Base-by-base conservation (phyloP, 2,329 filamentous ascomycete species). In the Cercospora beticola region DNA sequence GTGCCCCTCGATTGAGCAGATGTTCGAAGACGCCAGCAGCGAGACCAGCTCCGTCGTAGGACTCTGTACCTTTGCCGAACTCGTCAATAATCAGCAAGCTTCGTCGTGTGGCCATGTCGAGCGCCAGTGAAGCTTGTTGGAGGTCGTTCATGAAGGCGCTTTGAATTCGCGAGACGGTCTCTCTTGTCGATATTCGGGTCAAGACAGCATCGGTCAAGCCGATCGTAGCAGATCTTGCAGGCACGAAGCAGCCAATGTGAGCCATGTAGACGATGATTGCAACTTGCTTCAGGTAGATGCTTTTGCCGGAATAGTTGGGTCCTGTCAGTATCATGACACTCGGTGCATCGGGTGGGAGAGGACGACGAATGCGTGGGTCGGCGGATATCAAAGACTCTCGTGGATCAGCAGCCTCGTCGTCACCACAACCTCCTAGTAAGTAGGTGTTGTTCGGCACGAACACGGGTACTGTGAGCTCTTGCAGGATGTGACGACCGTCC, bases 241-340 rank as follows among this genome's bases (percentile, higher is more conserved):
- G 94, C 1, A 99, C 92, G 77, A 92, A 98, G 78, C 93, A 94
- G 62, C 95, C 95, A 64, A 97, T 87, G 76, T 99, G 95, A 0
- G 95, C 92, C 79, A 99, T 86, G 77, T 95, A 97, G 14, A 97
- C 89, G 68, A 97, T 95, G 61, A 97, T 82, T 4, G 94, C 95
- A 33, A 92, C 88, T 78, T 99, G 94, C 79, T 97, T 99, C 77
- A 98, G 85, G 79, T 97, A 98, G 0, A 98, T 88, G 74, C 93
- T 98, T 79, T 99, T 99, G 0, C 95, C 95, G 0, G 95, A 98
- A 78, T 95, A 96, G 74, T 99, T 99, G 4, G 95, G 94, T 0
- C 95, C 95, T 0, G 95, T 98, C 74, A 99, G 80, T 5, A 97
- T 82, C 12, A 97, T 78, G 81, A 93, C 90, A 71, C 87, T 92